A percentile compares a stretch with the other conserved stretches of the same genome.
phyloP scores from a whole-genome alignment of 306 rosid genomes.

The Casuarina glauca region DNA sequence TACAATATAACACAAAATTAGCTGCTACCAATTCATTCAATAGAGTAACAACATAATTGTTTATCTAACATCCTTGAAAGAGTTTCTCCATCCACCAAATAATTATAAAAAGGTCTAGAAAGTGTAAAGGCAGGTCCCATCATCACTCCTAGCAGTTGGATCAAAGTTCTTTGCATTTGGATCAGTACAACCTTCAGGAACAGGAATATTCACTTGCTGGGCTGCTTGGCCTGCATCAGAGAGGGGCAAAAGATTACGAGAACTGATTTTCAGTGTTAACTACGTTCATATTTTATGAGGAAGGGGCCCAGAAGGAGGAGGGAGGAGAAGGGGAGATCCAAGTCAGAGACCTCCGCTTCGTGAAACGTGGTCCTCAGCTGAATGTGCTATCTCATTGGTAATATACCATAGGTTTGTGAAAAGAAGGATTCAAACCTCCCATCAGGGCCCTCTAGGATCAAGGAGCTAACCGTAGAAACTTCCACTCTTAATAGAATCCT shows the following conservation, averaged over 20 bases:
- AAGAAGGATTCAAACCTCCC: conserved; percentile 41
- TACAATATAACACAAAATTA: conserved; percentile 30
- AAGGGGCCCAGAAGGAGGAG: background rate
- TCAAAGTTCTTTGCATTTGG: conserved; percentile 62
- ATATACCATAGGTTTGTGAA: background rate
- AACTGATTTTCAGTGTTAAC: background rate
- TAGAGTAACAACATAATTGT: conserved; percentile 20
- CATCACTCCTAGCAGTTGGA: conserved; percentile 87
- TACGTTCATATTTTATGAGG: background rate
- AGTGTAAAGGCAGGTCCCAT: conserved; percentile 61
- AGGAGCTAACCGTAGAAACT: conserved; percentile 55
- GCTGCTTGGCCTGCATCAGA: conserved; percentile 69
- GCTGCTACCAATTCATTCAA: conserved; percentile 36
- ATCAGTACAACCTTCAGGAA: conserved; percentile 78
- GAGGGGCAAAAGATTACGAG: conserved; percentile 2
- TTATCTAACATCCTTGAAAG: conserved; percentile 25
- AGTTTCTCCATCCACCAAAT: conserved; percentile 24
- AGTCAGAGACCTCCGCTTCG: background rate
- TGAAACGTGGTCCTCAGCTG: background rate
- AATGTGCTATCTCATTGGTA: background rate
- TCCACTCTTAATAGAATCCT: conserved; percentile 58
- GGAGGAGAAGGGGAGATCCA: background rate
- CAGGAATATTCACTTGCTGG: conserved; percentile 56
- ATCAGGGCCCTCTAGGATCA: conserved; percentile 17
- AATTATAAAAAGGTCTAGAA: conserved; percentile 35